Evolutionary conservation across 2,329 filamentous ascomycete genomes (phyloP).

Genomic region (Zasmidium cellare): DNA sequence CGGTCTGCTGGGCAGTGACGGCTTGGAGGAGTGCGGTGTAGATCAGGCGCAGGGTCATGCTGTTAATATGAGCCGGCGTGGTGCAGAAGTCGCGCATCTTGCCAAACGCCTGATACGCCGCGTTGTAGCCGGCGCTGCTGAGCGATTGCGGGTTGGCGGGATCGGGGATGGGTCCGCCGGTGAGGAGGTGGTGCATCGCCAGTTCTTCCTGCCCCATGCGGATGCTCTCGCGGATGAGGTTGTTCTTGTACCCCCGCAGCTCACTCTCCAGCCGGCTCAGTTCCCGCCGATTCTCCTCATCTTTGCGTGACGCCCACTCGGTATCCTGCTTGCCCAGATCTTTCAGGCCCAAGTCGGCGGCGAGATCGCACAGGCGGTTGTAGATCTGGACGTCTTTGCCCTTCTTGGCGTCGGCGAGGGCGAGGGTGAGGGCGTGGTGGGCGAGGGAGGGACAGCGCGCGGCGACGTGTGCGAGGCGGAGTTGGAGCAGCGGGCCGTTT

Average conservation of each 20-base stretch:
- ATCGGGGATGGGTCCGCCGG: conserved; percentile 54
- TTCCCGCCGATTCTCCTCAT: conserved; percentile 67
- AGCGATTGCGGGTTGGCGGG: conserved; percentile 21
- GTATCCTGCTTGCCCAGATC: conserved; percentile 67
- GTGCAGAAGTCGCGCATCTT: conserved; percentile 91
- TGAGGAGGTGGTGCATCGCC: conserved; percentile 77
- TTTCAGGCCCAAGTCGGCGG: conserved; percentile 65
- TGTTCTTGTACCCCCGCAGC: conserved; percentile 92
- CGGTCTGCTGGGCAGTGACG: conserved; percentile 47
- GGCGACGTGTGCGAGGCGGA: conserved; percentile 81
- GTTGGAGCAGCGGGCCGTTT: conserved; percentile 81
- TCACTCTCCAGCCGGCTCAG: conserved; percentile 77
- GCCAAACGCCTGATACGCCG: conserved; percentile 74
- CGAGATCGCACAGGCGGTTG: conserved; percentile 66
- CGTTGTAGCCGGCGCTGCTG: conserved; percentile 55
- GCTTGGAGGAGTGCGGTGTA: conserved; percentile 79
- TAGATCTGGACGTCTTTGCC: conserved; percentile 75
- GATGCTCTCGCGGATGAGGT: conserved; percentile 95
- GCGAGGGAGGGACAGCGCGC: conserved; percentile 72
- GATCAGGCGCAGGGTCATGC: conserved; percentile 77
- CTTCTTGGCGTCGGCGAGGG: conserved; percentile 71
- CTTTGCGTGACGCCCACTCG: conserved; percentile 71
- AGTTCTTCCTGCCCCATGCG: conserved; percentile 89
- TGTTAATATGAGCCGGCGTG: conserved; percentile 76
- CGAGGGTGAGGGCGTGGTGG: conserved; percentile 76